Evolutionary conservation across 1,139 yeast species (phyloP), one percentile per base, ranked within the genome.

Genomic region (Sporopachydermia cereana): DNA sequence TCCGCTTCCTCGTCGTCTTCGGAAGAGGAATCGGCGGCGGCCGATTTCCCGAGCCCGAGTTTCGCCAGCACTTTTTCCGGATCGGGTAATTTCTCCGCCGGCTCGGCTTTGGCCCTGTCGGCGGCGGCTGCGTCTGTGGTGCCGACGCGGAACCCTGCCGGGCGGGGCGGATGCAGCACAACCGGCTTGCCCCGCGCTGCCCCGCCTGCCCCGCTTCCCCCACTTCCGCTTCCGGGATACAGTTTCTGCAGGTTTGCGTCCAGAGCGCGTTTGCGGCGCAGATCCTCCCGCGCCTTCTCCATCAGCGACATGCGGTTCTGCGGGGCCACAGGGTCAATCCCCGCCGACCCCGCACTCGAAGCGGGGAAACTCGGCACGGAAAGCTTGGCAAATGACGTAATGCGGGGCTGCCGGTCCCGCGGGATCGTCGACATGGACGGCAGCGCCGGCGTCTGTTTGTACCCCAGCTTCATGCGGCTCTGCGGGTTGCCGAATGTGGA

Each of bases 141-240:
- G 12, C 30, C 30, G n/a, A 34, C 39, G 7, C 86, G 84, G 61
- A 86, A 89, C 0, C 95, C 96, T 1, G 95, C 77, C 0, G 89
- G 84, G 45, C 95, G 69, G 1, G 96, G 75, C 2, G 95, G 83
- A 43, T 63, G 82, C 51, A 65, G 57, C 45, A 57, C 66, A 52
- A 62, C 56, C 0, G 66, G 51, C 20, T 41, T 21, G 12, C 39
- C 39, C 39, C 48, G 53, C 2, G 63, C 60, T 5, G 55, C 49
- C 3, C 51, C 47, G n/a, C 43, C 42, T 17, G 51, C 41, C n/a
- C n/a, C n/a, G n/a, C n/a, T n/a, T n/a, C 23, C 49, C 44, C 18
- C 48, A 43, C 16, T 47, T 39, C n/a, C n/a, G 14, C 14, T 25
- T 14, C 29, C 29, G 17, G 39, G 12, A 20, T 34, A 34, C 22